A percentile compares a stretch with the other conserved stretches of the same genome.
phyloP scores from a whole-genome alignment of 495 filamentous ascomycete genomes.

The Penicillium cosmopolitanum region DNA sequence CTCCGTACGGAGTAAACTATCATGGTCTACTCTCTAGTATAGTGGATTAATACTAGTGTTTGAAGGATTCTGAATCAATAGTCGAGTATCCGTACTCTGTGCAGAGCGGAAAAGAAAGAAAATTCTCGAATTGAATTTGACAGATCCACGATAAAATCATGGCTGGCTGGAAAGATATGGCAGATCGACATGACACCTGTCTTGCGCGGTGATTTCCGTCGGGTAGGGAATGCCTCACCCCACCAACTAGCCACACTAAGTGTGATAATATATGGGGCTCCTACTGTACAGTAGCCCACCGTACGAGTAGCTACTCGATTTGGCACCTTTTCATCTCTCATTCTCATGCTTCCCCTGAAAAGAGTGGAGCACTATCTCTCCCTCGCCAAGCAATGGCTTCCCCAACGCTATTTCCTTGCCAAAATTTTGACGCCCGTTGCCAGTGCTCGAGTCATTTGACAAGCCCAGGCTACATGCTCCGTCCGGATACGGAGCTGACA shows the following conservation, averaged over 20 bases:
- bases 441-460: no score
- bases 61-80: background rate
- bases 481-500: background rate
- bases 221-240: background rate
- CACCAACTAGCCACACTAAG: background rate
- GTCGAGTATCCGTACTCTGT: background rate
- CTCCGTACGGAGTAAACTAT: no score
- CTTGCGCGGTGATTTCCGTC: background rate
- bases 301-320: no score
- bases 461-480: no score
- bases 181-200: conserved; percentile 4
- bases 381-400: background rate
- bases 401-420: conserved; percentile 3
- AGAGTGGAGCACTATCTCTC: background rate
- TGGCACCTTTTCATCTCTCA: no score
- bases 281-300: no score
- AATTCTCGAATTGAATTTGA: background rate
- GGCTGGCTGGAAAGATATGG: conserved; percentile 2
- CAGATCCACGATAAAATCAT: background rate
- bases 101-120: background rate
- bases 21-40: no score
- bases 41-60: no score
- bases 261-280: background rate
- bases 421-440: background rate
- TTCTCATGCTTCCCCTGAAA: background rate